Base-by-base conservation (phyloP, 129 eudicot genomes). In the Smallanthus sonchifolius region DNA sequence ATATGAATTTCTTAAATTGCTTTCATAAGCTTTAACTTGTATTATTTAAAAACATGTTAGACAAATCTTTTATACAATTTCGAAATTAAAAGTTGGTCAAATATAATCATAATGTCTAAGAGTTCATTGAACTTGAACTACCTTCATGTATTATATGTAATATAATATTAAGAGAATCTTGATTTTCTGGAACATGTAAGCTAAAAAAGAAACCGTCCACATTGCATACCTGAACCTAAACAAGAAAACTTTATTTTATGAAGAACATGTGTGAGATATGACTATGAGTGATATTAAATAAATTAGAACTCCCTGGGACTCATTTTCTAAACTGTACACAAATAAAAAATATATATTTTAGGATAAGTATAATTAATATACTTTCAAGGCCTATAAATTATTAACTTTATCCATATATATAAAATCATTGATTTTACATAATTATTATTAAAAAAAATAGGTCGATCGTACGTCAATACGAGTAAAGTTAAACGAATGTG, bases 231-330 rank as follows among this genome's bases (percentile, higher is more conserved):
- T 72, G 67, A 72, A 56, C 42, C 8, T 32, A 51, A 52, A 70
- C 65, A 55, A 52, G 43, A 32, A 67, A 67, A 67, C 71, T 63
- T 47, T 72, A 9, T 45, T 56, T 38, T 43, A 70, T 45, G 64
- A 56, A 34, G 82, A 76, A 76, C 78, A 76, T 81, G 78, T 75
- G 45, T 65, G 81, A 65, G 56, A 24, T 24, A n/a, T n/a, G n/a
- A n/a, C n/a, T n/a, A n/a, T 24, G 1, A 24, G 30, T 1, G 30
- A 59, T 40, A 51, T 51, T 70, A 36, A 30, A 48, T 69, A 48
- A n/a, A 69, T 11, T 2, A 48, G 49, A 0, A 56, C 60, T 52
- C 60, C 16, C 60, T 8, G 20, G 60, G 60, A 7, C 32, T 17
- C 30, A 42, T 52, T 52, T 9, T 10, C 20, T 56, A 7, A 24